These are phyloP conservation scores for Tilletia indica DNA, from an alignment of 1,284 basidiomycete genomes.

Conservation along the genomic window DNA sequence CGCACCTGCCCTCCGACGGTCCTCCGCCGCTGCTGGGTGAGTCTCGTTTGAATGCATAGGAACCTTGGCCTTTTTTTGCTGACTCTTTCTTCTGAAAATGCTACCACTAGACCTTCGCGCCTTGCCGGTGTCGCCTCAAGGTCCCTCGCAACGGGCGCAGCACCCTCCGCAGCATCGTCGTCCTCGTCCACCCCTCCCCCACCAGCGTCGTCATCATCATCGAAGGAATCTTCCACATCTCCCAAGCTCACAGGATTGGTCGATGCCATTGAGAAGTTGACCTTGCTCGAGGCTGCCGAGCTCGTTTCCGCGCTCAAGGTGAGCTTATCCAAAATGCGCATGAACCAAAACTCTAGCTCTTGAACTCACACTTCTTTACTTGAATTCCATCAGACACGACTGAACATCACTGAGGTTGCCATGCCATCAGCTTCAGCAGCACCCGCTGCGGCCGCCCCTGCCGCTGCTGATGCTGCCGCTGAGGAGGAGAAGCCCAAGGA, in stretches of 20 bases:
- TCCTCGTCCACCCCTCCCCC: background rate
- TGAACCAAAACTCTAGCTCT: background rate
- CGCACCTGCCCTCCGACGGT: background rate
- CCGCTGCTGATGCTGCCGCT: constrained; percentile 60
- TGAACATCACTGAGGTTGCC: constrained; percentile 98
- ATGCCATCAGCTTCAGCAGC: constrained; percentile 71
- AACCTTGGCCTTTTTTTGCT: background rate
- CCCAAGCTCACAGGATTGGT: constrained; percentile 80
- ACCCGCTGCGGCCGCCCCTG: constrained; percentile 59
- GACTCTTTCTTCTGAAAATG: background rate
- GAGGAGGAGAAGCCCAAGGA: constrained; percentile 91
- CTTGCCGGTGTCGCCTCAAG: constrained; percentile 7
- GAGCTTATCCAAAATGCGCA: constrained; percentile 26
- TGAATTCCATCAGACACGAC: constrained; percentile 65
- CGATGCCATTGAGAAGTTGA: constrained; percentile 85
- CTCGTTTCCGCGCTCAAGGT: constrained; percentile 89
- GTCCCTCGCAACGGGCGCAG: constrained; percentile 4
- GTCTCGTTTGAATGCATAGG: background rate
- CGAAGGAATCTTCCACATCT: constrained; percentile 57
- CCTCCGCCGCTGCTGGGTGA: constrained; percentile 9
- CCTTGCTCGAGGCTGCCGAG: constrained; percentile 94
- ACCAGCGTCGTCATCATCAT: background rate
- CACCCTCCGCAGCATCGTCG: background rate
- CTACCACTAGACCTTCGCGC: constrained; percentile 1
- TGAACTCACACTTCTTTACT: background rate